These are phyloP conservation scores for Diaporthe capsici DNA, from an alignment of 2,329 filamentous ascomycete species.

Conservation along the genomic window DNA sequence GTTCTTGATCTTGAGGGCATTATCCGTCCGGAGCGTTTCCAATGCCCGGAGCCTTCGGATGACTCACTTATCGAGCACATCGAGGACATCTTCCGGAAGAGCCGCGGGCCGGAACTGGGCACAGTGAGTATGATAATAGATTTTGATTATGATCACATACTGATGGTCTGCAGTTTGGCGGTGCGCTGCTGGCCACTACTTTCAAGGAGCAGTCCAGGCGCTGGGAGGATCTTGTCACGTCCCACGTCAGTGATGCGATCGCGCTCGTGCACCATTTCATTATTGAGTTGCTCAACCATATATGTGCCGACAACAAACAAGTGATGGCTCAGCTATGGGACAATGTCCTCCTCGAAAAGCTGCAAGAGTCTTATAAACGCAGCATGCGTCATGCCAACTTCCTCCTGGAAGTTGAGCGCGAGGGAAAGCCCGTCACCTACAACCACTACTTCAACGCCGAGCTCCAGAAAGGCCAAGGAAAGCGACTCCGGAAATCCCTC, in stretches of 20 bases:
- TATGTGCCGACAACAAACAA: slow-evolving; percentile 61
- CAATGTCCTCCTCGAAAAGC: slow-evolving; percentile 59
- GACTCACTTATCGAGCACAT: slow-evolving; percentile 62
- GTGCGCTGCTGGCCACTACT: slow-evolving; percentile 56
- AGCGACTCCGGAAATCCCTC: slow-evolving; percentile 44
- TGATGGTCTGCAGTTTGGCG: slow-evolving; percentile 51
- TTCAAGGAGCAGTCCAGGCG: slow-evolving; percentile 69
- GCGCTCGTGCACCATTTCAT: slow-evolving; percentile 68
- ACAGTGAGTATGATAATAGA: slow-evolving; percentile 54
- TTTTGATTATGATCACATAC: no score
- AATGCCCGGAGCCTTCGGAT: slow-evolving; percentile 35
- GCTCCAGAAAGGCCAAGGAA: slow-evolving; percentile 48
- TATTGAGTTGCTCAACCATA: slow-evolving; percentile 53
- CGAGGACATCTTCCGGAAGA: slow-evolving; percentile 55
- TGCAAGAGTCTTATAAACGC: slow-evolving; percentile 60
- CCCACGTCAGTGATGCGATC: slow-evolving; percentile 67
- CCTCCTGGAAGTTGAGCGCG: slow-evolving; percentile 66
- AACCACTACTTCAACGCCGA: slow-evolving; percentile 67
- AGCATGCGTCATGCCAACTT: slow-evolving; percentile 65
- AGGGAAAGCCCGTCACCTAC: slow-evolving; percentile 61
- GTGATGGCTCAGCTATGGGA: slow-evolving; percentile 60
- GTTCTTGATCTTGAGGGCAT: slow-evolving; percentile 48
- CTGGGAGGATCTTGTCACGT: slow-evolving; percentile 63
- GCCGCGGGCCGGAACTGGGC: slow-evolving; percentile 68
- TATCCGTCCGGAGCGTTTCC: slow-evolving; percentile 46